Evolutionary conservation across 352 stramenopile genomes (phyloP).

Genomic region (Phytophthora pluvialis): DNA sequence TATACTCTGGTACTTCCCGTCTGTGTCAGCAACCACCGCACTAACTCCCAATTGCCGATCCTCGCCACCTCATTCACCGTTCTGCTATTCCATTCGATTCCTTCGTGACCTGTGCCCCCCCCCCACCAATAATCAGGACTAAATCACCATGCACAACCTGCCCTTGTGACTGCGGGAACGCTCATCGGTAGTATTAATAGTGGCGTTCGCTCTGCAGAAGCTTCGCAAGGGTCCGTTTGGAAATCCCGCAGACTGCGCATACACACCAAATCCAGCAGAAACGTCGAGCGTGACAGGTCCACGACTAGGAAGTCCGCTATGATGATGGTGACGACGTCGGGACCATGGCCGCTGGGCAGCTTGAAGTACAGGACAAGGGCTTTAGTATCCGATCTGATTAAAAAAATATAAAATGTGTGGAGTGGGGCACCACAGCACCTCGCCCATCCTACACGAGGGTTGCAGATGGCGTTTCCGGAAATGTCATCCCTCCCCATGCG

Average conservation of each 20-base stretch:
- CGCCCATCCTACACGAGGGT: too few species aligned
- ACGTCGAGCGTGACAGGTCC: conserved; percentile 1
- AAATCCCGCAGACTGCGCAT: conserved; percentile 7
- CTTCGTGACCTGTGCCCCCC: background rate
- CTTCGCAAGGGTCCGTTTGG: conserved; percentile 8
- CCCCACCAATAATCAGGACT: too few species aligned
- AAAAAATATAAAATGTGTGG: too few species aligned
- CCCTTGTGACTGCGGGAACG: conserved; percentile 3
- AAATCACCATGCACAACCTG: background rate
- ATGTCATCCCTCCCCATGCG: too few species aligned
- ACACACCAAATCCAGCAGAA: conserved; percentile 20
- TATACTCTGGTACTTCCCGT: background rate
- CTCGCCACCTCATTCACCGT: background rate
- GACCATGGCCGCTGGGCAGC: too few species aligned
- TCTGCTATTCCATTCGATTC: background rate
- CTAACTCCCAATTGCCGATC: background rate
- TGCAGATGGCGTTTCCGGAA: too few species aligned
- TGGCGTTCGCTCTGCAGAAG: conserved; percentile 11
- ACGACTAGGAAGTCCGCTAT: background rate
- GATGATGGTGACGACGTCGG: too few species aligned
- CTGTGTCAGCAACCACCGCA: background rate
- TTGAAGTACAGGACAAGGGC: too few species aligned
- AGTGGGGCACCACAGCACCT: too few species aligned
- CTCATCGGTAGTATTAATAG: conserved; percentile 1
- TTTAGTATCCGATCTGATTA: too few species aligned